Evolutionary conservation across 176 grass and related monocot species (phyloP).

Genomic region (Alopecurus myosuroides): DNA sequence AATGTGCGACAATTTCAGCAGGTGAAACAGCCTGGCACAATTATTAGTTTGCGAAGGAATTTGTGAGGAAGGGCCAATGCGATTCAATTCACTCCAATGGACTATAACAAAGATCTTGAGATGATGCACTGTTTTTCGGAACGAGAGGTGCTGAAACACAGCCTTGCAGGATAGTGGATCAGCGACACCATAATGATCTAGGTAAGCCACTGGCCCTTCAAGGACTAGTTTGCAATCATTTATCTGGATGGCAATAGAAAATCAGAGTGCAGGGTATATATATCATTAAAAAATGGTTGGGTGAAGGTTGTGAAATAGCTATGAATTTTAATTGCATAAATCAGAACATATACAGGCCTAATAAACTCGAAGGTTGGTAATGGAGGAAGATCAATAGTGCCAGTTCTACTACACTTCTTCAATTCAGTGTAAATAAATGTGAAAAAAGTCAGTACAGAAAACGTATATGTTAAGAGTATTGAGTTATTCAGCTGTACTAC

Average conservation of each 20-base stretch:
- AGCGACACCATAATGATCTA: slow-evolving; percentile 42
- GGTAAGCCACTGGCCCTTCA: slow-evolving; percentile 64
- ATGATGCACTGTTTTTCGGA: slow-evolving; percentile 36
- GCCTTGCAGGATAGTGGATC: slow-evolving; percentile 62
- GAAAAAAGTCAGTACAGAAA: not conserved
- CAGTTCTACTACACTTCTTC: not conserved
- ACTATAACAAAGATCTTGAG: slow-evolving; percentile 64
- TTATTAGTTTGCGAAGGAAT: slow-evolving; percentile 42
- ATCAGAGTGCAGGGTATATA: slow-evolving; percentile 1
- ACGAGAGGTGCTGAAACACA: slow-evolving; percentile 53
- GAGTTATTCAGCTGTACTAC: not conserved
- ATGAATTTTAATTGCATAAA: not conserved
- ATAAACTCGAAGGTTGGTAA: not conserved
- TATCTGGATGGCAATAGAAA: slow-evolving; percentile 45
- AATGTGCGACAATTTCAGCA: slow-evolving; percentile 71
- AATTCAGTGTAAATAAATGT: slow-evolving; percentile 1
- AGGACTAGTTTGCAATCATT: slow-evolving; percentile 66
- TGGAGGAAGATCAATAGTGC: not conserved
- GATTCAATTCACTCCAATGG: slow-evolving; percentile 46
- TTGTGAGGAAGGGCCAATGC: slow-evolving; percentile 34
- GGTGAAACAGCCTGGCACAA: slow-evolving; percentile 44
- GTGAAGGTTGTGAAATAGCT: not conserved
- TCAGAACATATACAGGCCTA: not conserved
- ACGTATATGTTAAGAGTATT: not conserved
- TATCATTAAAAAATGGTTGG: not conserved